Base-by-base conservation (phyloP, 225 moss, liverwort and hornwort genomes). In the Neckera pumila region DNA sequence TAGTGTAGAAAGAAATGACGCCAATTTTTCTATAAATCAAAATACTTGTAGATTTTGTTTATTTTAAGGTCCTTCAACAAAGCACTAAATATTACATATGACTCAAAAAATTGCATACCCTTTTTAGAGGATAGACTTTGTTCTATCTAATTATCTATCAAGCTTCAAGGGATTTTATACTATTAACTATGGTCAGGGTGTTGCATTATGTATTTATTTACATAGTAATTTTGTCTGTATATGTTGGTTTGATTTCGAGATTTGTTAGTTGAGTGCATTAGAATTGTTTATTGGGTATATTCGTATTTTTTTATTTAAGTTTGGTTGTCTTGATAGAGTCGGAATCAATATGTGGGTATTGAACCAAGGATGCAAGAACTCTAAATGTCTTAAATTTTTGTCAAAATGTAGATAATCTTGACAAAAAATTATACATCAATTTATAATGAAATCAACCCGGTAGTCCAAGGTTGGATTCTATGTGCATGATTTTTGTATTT, bases 21-120 rank as follows among this genome's bases (percentile, higher is more conserved):
- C 4, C 1, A 3, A 47, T 47, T 47, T 19, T 18, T 73, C 18
- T 10, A 28, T 28, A 73, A 28, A 17, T 73, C 1, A 0, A 4
- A 0, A 0, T 28, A 28, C 0, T 28, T 45, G 7, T 45, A 18
- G 2, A 30, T 0, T 4, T 0, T 10, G 6, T 45, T 30, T 2
- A 18, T 28, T 73, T 45, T 18, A 72, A 16, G 18, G 11, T 73
- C 17, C 16, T 2, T 30, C 28, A 71, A 45, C 3, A 73, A 17
- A 73, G 6, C 17, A 45, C 0, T 45, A 0, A 1, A 43, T 47
- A 74, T 30, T 30, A 4, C 4, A 19, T 12, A 11, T 49, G 12
- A 49, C 4, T 73, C 3, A 31, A 74, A 47, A 31, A 12, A 19
- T 2, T 31, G 5, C 4, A 5, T 49, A 33, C 0, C 12, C 0